phyloP scores from a whole-genome alignment of 495 filamentous ascomycete species.

The Lasiosphaeriaceae sp. region DNA sequence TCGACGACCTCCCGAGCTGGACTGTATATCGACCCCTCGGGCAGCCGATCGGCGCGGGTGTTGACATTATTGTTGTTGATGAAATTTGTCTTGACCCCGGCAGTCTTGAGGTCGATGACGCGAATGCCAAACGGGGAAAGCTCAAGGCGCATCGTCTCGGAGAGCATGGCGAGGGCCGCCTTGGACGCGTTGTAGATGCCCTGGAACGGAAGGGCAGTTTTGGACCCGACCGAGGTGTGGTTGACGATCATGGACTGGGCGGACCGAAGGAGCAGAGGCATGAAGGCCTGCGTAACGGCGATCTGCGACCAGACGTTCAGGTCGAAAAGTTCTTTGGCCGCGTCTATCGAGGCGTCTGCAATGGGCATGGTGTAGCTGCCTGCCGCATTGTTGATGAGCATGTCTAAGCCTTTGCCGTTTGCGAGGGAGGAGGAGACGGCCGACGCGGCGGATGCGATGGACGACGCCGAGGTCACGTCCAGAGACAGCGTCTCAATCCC shows the following conservation, averaged over 20 bases:
- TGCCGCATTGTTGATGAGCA: conserved; percentile 57
- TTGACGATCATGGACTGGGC: conserved; percentile 46
- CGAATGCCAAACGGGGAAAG: conserved; percentile 48
- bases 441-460: conserved; percentile 4
- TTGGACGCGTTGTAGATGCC: conserved; percentile 52
- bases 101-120: conserved; percentile 30
- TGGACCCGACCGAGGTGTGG: conserved; percentile 26
- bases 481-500: conserved; percentile 8
- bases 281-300: conserved; percentile 52
- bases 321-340: conserved; percentile 44
- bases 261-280: conserved; percentile 45
- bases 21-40: conserved; percentile 4
- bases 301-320: conserved; percentile 52
- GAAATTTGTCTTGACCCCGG: conserved; percentile 17
- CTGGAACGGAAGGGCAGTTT: conserved; percentile 36
- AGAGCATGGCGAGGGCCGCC: conserved; percentile 44
- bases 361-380: conserved; percentile 39
- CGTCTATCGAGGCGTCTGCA: conserved; percentile 43
- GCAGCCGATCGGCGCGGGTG: neutral
- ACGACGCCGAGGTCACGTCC: conserved; percentile 13
- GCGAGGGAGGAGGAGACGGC: conserved; percentile 2
- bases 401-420: conserved; percentile 39
- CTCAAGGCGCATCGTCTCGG: conserved; percentile 48
- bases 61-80: conserved; percentile 2
- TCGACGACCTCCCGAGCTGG: conserved; percentile 21